Percentiles rank a stretch among this genome's conserved stretches.
phyloP scores from a whole-genome alignment of 2,329 filamentous ascomycete genomes.

The Thelonectria rubi region DNA sequence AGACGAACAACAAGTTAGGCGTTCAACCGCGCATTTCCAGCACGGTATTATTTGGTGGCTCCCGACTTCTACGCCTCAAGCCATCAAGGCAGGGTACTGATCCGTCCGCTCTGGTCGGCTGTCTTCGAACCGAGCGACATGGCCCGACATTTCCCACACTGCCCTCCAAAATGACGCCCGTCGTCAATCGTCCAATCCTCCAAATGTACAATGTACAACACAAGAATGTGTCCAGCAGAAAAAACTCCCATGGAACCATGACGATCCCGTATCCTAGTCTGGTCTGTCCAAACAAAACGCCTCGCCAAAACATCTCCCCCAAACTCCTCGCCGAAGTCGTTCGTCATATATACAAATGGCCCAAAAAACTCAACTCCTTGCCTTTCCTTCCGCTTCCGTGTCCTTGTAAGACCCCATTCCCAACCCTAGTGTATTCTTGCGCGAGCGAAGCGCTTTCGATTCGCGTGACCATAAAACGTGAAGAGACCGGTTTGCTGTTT shows the following conservation, averaged over 20 bases:
- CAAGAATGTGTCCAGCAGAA: conserved; percentile 2
- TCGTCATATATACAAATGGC: conserved; percentile 34
- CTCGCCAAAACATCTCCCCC: conserved; percentile 26
- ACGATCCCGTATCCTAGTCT: background rate
- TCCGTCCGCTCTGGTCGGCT: conserved; percentile 37
- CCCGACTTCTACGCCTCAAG: conserved; percentile 41
- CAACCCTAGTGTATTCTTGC: conserved; percentile 36
- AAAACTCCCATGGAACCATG: conserved; percentile 3
- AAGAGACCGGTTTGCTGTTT: conserved; percentile 27
- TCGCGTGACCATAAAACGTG: conserved; percentile 42
- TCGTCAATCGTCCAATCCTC: conserved; percentile 13
- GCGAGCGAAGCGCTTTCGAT: conserved; percentile 45
- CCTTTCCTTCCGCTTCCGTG: conserved; percentile 34
- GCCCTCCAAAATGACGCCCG: conserved; percentile 32
- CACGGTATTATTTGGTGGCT: conserved; percentile 41
- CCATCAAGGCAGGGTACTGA: conserved; percentile 42
- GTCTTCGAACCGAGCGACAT: conserved; percentile 42
- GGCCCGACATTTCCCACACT: conserved; percentile 31
- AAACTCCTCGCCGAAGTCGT: conserved; percentile 29
- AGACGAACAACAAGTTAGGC: conserved; percentile 14
- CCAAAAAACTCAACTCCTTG: conserved; percentile 24
- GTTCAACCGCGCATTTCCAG: conserved; percentile 43
- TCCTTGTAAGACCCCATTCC: conserved; percentile 26
- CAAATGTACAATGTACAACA: conserved; percentile 1
- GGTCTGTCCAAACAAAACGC: conserved; percentile 32